Evolutionary conservation across 2,329 filamentous ascomycete genomes (phyloP).

Genomic region (Penicillium nordicum): DNA sequence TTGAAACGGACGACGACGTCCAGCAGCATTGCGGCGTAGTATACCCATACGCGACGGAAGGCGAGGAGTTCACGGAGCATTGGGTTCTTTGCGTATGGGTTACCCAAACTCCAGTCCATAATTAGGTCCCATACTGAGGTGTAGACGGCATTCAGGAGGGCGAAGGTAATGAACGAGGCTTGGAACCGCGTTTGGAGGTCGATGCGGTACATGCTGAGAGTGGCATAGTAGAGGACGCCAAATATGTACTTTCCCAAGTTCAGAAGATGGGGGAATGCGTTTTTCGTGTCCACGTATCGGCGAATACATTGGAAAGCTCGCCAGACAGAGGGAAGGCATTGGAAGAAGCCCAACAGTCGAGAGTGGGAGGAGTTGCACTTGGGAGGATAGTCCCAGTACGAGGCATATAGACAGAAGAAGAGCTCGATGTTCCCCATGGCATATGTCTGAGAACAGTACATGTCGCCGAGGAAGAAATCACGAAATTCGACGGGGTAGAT

Average conservation of each 20-base stretch:
- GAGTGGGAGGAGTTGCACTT: slow-evolving; percentile 86
- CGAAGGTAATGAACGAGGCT: slow-evolving; percentile 75
- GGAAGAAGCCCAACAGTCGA: slow-evolving; percentile 79
- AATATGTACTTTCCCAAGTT: slow-evolving; percentile 90
- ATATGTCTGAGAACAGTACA: slow-evolving; percentile 95
- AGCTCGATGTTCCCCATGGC: slow-evolving; percentile 82
- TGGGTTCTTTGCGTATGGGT: slow-evolving; percentile 65
- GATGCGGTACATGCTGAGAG: slow-evolving; percentile 80
- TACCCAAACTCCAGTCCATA: slow-evolving; percentile 94
- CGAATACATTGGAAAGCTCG: slow-evolving; percentile 85
- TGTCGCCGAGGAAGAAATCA: slow-evolving; percentile 96
- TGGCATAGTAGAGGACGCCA: slow-evolving; percentile 75
- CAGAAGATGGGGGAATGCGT: slow-evolving; percentile 85
- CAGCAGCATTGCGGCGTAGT: slow-evolving; percentile 78
- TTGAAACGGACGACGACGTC: slow-evolving; percentile 86
- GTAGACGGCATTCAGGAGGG: slow-evolving; percentile 78
- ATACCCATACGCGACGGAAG: slow-evolving; percentile 74
- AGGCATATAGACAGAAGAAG: slow-evolving; percentile 92
- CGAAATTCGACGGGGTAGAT: slow-evolving; percentile 92
- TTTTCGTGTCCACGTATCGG: slow-evolving; percentile 81
- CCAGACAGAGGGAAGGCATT: slow-evolving; percentile 80
- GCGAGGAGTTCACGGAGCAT: slow-evolving; percentile 74
- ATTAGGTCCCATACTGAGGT: slow-evolving; percentile 87
- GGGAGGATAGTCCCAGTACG: slow-evolving; percentile 66
- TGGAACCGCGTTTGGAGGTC: slow-evolving; percentile 54